Base-by-base conservation (phyloP, 1,139 yeast species). In the Chernovozyma aurita region DNA sequence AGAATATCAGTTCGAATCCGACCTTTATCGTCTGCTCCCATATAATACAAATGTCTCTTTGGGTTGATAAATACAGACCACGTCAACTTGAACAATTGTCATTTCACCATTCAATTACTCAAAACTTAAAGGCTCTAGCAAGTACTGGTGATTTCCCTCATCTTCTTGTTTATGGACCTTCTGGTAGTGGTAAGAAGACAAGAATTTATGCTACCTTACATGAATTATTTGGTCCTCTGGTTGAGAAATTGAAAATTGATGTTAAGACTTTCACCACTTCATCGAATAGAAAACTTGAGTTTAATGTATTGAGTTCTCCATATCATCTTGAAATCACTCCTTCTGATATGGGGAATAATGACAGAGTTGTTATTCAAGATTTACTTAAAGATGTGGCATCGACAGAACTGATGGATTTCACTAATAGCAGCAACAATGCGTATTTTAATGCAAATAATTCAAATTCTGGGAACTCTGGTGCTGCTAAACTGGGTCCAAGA, bases 51-150 rank as follows among this genome's bases (percentile, higher is more conserved):
- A 87, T 88, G 97, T 84, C 96, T 14, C 73, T 92, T 56, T 92
- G 98, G 98, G 96, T 94, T 16, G 97, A 92, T 57, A 87, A 88
- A 48, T 82, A 88, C 59, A 76, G 97, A 48, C 98, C 98, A 7
- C 76, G 69, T 47, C 68, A 70, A 1, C 64, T 94, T 38, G 75
- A 71, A 11, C 70, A 70, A 28, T 68, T 92, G 38, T 77, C 80
- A 38, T 90, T 75, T 56, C 95, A 88, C 53, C 63, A 61, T 1
- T 71, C 70, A 4, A 75, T 90, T 24, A 79, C 95, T 0, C 61
- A 65, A 31, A 76, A 82, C 42, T 65, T 92, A 31, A 63, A 66
- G 38, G 79, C 94, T 1, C 63, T 85, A 35, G 80, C 87, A 2
- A 61, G 73, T 3, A 73, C 88, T 2, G 92, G 90, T 2, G 97